Evolutionary conservation across 78 protist species (phyloP).

Genomic region (Polysphondylium violaceum): DNA sequence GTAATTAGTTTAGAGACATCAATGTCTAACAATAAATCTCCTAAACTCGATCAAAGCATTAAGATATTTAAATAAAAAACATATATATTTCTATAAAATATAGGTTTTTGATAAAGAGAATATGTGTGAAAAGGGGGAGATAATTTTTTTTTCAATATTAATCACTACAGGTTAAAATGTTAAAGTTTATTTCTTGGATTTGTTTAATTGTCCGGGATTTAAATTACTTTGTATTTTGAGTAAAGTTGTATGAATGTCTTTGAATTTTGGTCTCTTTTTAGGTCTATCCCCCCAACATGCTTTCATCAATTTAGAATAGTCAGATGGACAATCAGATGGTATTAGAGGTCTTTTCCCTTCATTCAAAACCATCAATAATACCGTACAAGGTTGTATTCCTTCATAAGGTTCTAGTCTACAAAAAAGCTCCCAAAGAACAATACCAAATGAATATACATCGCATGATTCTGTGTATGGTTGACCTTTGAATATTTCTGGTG

Average conservation of each 20-base stretch:
- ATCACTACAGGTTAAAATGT: too few relatives aligned
- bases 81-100: too few relatives aligned
- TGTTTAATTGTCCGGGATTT: too few relatives aligned
- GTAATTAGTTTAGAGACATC: too few relatives aligned
- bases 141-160: too few relatives aligned
- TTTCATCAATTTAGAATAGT: conserved; percentile 42
- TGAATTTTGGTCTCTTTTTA: conserved; percentile 73
- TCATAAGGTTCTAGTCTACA: conserved; percentile 64
- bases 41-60: too few relatives aligned
- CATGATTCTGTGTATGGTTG: conserved; percentile 67
- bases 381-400: conserved; percentile 40
- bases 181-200: too few relatives aligned
- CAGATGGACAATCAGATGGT: conserved; percentile 63
- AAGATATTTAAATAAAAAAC: too few relatives aligned
- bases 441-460: conserved; percentile 80
- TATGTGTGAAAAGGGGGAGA: too few relatives aligned
- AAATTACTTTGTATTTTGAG: too few relatives aligned
- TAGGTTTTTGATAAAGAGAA: too few relatives aligned
- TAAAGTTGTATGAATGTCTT: conserved; percentile 19
- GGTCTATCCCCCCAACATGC: conserved; percentile 78
- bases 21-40: too few relatives aligned
- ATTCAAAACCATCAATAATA: conserved; percentile 52
- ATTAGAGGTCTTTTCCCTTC: conserved; percentile 70
- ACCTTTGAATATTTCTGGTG: conserved; percentile 73
- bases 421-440: conserved; percentile 53